Percentiles rank a stretch among this genome's conserved stretches.
Conservation (phyloP, 2,329 filamentous ascomycete species). For the Pseudogymnoascus sp. region DNA sequence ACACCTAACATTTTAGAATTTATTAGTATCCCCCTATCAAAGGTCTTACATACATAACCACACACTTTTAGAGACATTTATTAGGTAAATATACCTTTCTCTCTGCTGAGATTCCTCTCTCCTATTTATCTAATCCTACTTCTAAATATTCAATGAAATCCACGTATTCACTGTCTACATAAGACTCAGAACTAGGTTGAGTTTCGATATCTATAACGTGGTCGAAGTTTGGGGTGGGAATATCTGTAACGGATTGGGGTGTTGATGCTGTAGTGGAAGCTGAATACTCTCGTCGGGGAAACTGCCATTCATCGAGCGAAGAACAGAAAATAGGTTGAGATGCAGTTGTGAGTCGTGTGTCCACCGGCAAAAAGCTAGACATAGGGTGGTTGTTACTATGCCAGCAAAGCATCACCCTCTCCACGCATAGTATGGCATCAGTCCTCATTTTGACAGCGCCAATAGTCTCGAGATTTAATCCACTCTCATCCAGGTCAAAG, state of each 20-base stretch:
- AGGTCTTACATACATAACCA: background rate
- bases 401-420: conserved; percentile 15
- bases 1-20: background rate
- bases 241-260: background rate
- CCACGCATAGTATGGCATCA: conserved; percentile 11
- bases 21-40: background rate
- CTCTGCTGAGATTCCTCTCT: background rate
- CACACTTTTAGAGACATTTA: background rate
- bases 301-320: background rate
- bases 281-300: background rate
- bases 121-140: background rate
- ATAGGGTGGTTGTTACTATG: conserved; percentile 6
- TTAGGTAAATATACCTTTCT: background rate
- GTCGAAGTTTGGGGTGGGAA: background rate
- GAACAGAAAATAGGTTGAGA: background rate
- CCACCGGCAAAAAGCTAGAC: background rate
- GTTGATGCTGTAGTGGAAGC: background rate
- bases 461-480: conserved; percentile 7
- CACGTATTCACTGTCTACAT: background rate
- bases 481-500: conserved; percentile 13
- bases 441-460: background rate
- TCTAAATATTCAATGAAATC: conserved; percentile 1
- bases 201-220: background rate
- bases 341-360: background rate
- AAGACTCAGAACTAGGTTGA: background rate